These are phyloP conservation scores for Fraxinus dipetala DNA, from an alignment of 305 asterid genomes.

Conservation along the genomic window DNA sequence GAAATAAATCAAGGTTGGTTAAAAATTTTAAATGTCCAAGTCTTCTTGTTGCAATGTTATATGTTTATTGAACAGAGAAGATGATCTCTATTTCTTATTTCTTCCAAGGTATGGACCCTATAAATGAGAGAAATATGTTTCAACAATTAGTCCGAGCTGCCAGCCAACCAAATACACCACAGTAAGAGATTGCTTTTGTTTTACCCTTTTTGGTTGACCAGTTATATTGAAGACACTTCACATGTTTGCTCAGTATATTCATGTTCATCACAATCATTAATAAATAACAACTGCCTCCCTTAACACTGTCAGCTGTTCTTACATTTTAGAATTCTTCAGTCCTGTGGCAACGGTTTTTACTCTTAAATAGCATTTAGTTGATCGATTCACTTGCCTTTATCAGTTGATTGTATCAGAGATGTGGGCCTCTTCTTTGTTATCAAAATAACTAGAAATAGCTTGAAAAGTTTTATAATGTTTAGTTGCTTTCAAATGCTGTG, in stretches of 20 bases:
- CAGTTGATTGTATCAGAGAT: neutral
- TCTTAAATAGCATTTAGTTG: neutral
- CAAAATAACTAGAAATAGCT: conserved; percentile 5
- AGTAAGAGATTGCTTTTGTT: conserved; percentile 49
- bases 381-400: neutral
- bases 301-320: neutral
- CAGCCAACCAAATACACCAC: conserved; percentile 90
- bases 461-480: conserved; percentile 3
- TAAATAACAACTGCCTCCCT: neutral
- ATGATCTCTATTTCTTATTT: conserved; percentile 11
- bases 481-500: conserved; percentile 13
- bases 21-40: conserved; percentile 9
- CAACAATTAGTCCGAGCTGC: conserved; percentile 97
- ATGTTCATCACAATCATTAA: neutral
- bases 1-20: conserved; percentile 26
- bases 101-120: conserved; percentile 85
- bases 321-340: neutral
- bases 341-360: neutral
- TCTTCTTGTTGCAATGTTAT: neutral
- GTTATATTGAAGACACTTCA: conserved; percentile 2
- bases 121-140: conserved; percentile 97
- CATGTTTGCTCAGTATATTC: neutral
- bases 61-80: conserved; percentile 4
- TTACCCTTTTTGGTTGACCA: conserved; percentile 3
- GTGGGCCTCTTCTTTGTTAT: neutral